A percentile compares a stretch with the other conserved stretches of the same genome.
Conservation (phyloP, 495 filamentous ascomycete species). For the Lichenothelia convexa region DNA sequence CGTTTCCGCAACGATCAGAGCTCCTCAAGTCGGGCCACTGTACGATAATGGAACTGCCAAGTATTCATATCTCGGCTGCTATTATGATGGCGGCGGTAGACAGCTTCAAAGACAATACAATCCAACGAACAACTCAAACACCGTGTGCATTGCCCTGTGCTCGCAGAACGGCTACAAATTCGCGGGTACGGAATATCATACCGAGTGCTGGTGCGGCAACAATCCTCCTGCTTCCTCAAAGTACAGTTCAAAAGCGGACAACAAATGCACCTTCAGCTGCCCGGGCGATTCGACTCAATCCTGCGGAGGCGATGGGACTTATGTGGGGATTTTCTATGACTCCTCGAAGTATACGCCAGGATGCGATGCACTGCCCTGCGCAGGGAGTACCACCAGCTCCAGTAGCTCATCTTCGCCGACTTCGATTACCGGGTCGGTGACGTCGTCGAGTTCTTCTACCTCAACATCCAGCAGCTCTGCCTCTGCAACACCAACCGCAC, state of each 20-base stretch:
- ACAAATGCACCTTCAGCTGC: constrained; percentile 20
- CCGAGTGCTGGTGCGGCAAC: constrained; percentile 28
- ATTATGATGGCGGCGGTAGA: constrained; percentile 8
- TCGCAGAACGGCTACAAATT: constrained; percentile 21
- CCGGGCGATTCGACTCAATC: constrained; percentile 19
- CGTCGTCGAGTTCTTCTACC: too few relatives aligned
- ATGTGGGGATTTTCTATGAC: constrained; percentile 26
- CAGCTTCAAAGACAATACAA: constrained; percentile 1
- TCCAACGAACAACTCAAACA: constrained; percentile 5
- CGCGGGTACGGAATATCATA: constrained; percentile 31
- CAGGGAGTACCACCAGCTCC: too few relatives aligned
- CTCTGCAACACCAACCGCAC: constrained; percentile 1
- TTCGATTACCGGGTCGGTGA: too few relatives aligned
- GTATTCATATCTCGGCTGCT: constrained; percentile 19
- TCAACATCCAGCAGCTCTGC: constrained; percentile 3
- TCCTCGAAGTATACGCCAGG: constrained; percentile 12
- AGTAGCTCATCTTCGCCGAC: too few relatives aligned
- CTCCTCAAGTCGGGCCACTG: constrained; percentile 14
- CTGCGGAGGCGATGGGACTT: constrained; percentile 25
- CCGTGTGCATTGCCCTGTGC: constrained; percentile 8
- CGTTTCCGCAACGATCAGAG: constrained; percentile 15
- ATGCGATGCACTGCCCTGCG: too few relatives aligned
- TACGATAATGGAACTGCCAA: constrained; percentile 13
- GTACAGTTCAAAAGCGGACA: constrained; percentile 14
- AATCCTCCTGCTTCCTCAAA: constrained; percentile 12